Evolutionary conservation across 495 filamentous ascomycete genomes (phyloP), one percentile per base, ranked within the genome.

Genomic region (Bacidia gigantensis): DNA sequence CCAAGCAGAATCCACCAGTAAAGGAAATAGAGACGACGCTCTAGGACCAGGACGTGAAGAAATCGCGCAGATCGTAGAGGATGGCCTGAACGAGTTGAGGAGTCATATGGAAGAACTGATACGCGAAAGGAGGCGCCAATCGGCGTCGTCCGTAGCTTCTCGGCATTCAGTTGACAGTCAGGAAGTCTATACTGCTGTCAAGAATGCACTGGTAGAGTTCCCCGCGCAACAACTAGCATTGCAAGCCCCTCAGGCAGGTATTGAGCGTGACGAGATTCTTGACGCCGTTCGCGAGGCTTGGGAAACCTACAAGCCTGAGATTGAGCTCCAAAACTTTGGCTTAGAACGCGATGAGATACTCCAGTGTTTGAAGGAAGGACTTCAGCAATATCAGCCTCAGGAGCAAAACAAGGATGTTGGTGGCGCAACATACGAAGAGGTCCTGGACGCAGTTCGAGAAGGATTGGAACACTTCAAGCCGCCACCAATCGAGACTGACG

Each of bases 231-330:
- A 68, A 17, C 60, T 70, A 26, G 56, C 61, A 3, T 21, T 57
- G 39, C 64, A 66, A 45, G 60, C 65, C 0, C 62, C 61, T 9
- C 66, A 66, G 21, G 53, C 65, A 22, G 65, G 63, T 7, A 74
- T 84, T 58, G 77, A 75, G 51, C 80, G 84, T 53, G 86, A 93
- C 51, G 87, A 88, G 35, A 87, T 96, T 26, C 69, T 96, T 0
- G 79, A 85, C 1, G 87, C 88, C 0, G 84, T 96, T 3, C 79
- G 80, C 50, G 87, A 94, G 50, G 88, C 86, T 2, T 93, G 85
- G 81, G 88, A 95, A 59, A 83, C 79, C 3, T 93, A 89, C 66
- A 89, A 90, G 64, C 89, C 89, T 1, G 86, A 96, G 55, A 88
- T 96, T 38, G 83, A 90, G 58, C 67, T 93, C 11, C 81, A 94